Percentiles rank a stretch among this genome's conserved stretches.
Evolutionary conservation across 2,329 filamentous ascomycete species (phyloP).

Genomic region (Fusarium algeriense): DNA sequence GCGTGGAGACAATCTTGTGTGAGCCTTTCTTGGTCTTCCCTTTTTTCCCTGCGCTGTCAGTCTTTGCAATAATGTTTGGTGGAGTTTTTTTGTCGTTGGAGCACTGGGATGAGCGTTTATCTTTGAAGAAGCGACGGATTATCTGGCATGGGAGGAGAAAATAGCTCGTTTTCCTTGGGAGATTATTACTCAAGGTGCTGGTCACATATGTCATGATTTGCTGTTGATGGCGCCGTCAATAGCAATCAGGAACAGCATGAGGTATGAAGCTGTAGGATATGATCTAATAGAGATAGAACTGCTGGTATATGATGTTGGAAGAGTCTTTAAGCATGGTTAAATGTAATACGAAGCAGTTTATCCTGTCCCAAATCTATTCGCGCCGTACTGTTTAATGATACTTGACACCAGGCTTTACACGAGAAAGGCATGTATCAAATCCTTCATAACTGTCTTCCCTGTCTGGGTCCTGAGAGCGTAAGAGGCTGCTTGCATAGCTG

Average conservation of each 20-base stretch:
- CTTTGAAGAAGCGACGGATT: conserved; percentile 28
- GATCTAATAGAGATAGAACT: conserved; percentile 42
- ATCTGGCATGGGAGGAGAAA: conserved; percentile 10
- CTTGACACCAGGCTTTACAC: background rate
- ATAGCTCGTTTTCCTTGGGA: background rate
- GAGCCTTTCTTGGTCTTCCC: conserved; percentile 21
- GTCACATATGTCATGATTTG: conserved; percentile 2
- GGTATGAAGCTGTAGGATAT: conserved; percentile 43
- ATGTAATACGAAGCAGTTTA: conserved; percentile 20
- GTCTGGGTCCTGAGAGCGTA: background rate
- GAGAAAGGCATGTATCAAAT: background rate
- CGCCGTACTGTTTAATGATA: background rate
- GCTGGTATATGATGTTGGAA: conserved; percentile 6
- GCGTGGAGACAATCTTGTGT: conserved; percentile 31
- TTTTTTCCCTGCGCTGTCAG: conserved; percentile 14
- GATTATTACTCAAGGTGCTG: conserved; percentile 8
- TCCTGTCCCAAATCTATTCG: background rate
- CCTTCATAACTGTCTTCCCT: background rate
- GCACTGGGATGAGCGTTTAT: conserved; percentile 44
- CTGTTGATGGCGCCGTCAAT: conserved; percentile 8
- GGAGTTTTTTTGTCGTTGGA: conserved; percentile 39
- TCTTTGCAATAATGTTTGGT: conserved; percentile 30
- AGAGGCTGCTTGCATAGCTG: background rate
- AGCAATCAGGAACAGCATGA: conserved; percentile 19
- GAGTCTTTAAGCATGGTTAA: conserved; percentile 11